Base-by-base conservation (phyloP, 2,329 filamentous ascomycete species). In the Alternaria sp. region DNA sequence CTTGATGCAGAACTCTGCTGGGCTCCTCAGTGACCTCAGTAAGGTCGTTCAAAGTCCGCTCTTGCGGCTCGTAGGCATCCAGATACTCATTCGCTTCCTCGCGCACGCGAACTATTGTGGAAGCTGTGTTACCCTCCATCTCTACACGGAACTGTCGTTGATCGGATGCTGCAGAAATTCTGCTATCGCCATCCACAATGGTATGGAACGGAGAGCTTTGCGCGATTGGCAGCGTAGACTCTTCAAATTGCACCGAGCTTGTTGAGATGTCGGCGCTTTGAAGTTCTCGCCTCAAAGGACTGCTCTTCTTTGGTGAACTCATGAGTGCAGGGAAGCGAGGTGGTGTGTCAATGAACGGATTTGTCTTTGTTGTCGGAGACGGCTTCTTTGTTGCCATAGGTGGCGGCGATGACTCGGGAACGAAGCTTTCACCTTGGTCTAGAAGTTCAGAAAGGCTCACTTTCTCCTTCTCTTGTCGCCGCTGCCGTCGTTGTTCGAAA, bases 21-120 rank as follows among this genome's bases (percentile, higher is more conserved):
- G 66, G 70, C 52, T 79, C 77, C 59, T 79, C 77, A 1, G 77
- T 79, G n/a, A 78, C 70, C 59, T 79, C 77, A 25, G 73, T 70
- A 25, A 79, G 75, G 30, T 77, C 73, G 21, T 76, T 62, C 11
- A 79, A 61, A 6, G 71, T 73, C 12, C 73, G 75, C 23, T 77
- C 69, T 59, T 77, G 77, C 6, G 70, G 63, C 46, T 75, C 72
- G 54, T 79, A 80, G 2, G 77, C 77, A 9, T 76, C 66, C 3
- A 76, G 71, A 51, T 77, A 77, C 13, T 68, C 75, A 56, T 79
- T 71, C 4, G 76, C 75, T 50, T 80, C 75, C 17, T 73, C 67
- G 11, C 77, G 77, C 21, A 80, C 64, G 25, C 70, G 71, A 17
- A 73, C 66, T 21, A 79, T 66, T 26, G 73, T 78, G 3, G 71